Evolutionary conservation across 2,329 filamentous ascomycete species (phyloP), one percentile per base, ranked within the genome.

Genomic region (Eutypa lata): DNA sequence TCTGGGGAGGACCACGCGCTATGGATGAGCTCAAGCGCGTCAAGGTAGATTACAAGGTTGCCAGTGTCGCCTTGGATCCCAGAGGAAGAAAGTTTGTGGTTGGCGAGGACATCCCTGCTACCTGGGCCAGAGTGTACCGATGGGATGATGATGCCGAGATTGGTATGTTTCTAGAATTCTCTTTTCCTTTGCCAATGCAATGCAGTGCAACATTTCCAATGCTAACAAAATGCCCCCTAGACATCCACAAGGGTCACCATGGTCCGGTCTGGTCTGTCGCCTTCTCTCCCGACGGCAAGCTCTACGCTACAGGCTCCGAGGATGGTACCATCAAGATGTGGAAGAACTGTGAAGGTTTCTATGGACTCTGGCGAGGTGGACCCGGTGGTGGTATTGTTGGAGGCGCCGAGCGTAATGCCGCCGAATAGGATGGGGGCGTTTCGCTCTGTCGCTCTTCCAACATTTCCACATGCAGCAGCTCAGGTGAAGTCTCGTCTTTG

Each of bases 271-370:
- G 94, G 94, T 96, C 91, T 6, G 86, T 95, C 54, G 88, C 88
- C 52, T 99, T 96, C 72, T 94, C 92, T 0, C 94, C 94, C 0
- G 94, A 99, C 66, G 92, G 92, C 46, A 97, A 96, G 68, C 77
- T 99, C 7, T 99, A 97, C 68, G 94, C 92, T 1, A 99, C 94
- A 1, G 94, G 90, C 28, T 97, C 92, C 47, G 94, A 99, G 69
- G 94, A 99, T 65, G 94, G 94, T 40, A 99, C 94, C 0, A 95
- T 99, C 71, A 99, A 99, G 75, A 78, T 99, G 77, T 87, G 84
- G 84, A 87, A 87, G 73, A 87, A 87, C 58, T 87, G 83, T 54
- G 81, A 84, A 6, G 84, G 83, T 1, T 80, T 78, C 53, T 87
- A 86, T 53, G 84, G 84, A 2, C 76, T 87, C 37, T 87, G 84